A percentile compares a stretch with the other conserved stretches of the same genome.
Evolutionary conservation across 2,329 filamentous ascomycete genomes (phyloP).

Genomic region (Fusarium sterilihyphosum): DNA sequence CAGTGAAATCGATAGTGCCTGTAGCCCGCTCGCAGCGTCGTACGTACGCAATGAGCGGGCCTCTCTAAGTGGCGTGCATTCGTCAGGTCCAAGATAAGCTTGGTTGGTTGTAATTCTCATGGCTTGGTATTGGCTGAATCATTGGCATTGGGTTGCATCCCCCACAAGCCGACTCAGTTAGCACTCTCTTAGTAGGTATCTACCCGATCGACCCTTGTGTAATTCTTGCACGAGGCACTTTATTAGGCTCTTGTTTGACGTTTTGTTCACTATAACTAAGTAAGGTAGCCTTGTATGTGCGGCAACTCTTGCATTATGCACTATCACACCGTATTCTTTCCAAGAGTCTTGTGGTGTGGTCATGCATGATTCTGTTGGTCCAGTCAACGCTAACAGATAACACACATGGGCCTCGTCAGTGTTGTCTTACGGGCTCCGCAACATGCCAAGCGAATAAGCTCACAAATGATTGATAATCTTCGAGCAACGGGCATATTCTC

Average conservation of each 20-base stretch:
- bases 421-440: neutral
- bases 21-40: neutral
- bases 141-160: neutral
- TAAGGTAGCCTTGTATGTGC: neutral
- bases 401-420: conserved; percentile 13
- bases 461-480: neutral
- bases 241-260: neutral
- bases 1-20: neutral
- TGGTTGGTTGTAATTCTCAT: neutral
- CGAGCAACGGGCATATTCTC: neutral
- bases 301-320: neutral
- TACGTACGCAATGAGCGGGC: conserved; percentile 20
- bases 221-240: neutral
- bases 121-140: conserved; percentile 9
- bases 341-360: neutral
- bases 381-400: conserved; percentile 19
- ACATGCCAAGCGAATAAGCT: conserved; percentile 11
- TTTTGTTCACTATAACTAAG: neutral
- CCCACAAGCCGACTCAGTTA: conserved; percentile 15
- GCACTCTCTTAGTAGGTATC: neutral
- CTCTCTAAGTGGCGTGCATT: conserved; percentile 7
- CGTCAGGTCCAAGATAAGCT: conserved; percentile 11
- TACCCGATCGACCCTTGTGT: neutral
- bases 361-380: conserved; percentile 6
- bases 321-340: conserved; percentile 8